Evolutionary conservation across 2,329 filamentous ascomycete species (phyloP).

Genomic region (Thielaviopsis ethacetica): DNA sequence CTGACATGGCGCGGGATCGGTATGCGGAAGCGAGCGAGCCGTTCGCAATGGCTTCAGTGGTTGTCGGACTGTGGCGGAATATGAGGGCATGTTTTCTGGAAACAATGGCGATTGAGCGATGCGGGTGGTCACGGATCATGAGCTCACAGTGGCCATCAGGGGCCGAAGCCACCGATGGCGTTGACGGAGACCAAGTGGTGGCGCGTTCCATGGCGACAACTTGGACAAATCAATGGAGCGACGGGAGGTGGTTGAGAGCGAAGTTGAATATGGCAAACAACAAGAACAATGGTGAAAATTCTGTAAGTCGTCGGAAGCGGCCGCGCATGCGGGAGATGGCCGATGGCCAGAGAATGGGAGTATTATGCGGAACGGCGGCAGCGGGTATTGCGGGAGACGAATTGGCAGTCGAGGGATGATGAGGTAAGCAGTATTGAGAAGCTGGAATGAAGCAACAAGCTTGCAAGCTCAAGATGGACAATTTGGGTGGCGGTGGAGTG

Average conservation of each 20-base stretch:
- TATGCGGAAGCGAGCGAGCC: slow-evolving; percentile 38
- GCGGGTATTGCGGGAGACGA: neutral
- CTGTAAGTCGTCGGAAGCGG: neutral
- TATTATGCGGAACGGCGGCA: neutral
- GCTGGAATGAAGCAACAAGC: neutral
- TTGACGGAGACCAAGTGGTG: slow-evolving; percentile 8
- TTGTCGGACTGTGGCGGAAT: slow-evolving; percentile 58
- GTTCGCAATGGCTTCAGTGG: slow-evolving; percentile 42
- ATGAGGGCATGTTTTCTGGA: slow-evolving; percentile 67
- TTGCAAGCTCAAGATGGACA: neutral
- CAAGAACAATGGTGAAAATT: neutral
- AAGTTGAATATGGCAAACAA: neutral
- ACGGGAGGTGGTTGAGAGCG: neutral
- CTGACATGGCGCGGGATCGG: slow-evolving; percentile 24
- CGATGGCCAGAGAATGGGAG: neutral
- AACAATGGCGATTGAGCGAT: slow-evolving; percentile 74
- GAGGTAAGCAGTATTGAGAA: neutral
- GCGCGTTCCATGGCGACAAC: slow-evolving; percentile 11
- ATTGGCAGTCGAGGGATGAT: neutral
- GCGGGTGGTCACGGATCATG: slow-evolving; percentile 70
- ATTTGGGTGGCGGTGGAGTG: neutral
- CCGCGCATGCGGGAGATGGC: neutral
- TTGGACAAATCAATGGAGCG: neutral
- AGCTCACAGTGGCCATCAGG: slow-evolving; percentile 55
- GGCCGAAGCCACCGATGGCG: slow-evolving; percentile 21